phyloP scores from a whole-genome alignment of 164 flowering plant genomes.

The Santalum album region DNA sequence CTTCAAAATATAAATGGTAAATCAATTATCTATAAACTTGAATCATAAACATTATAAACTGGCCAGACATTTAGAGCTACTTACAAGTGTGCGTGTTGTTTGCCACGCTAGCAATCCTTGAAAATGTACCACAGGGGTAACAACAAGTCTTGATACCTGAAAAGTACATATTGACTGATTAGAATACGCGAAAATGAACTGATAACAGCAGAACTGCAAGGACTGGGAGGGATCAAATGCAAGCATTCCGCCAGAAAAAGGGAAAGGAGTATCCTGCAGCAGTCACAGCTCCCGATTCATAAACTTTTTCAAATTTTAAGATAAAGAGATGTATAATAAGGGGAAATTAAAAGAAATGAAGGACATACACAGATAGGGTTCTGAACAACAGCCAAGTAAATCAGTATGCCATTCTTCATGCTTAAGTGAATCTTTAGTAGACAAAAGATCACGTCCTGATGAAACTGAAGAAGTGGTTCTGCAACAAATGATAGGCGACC shows the following conservation, averaged over 20 bases:
- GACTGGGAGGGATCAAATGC: too few relatives aligned
- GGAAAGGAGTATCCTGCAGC: too few relatives aligned
- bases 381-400: conserved; percentile 88
- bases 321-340: too few relatives aligned
- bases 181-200: neutral
- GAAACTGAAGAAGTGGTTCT: conserved; percentile 64
- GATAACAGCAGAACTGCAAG: too few relatives aligned
- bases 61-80: conserved; percentile 16
- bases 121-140: conserved; percentile 88
- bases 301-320: too few relatives aligned
- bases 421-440: conserved; percentile 40
- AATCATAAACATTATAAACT: neutral
- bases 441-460: conserved; percentile 54
- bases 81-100: conserved; percentile 65
- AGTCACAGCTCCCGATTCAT: too few relatives aligned
- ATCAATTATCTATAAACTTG: neutral
- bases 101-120: conserved; percentile 79
- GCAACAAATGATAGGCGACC: conserved; percentile 16
- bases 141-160: conserved; percentile 77
- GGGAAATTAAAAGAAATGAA: too few relatives aligned
- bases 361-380: conserved; percentile 74
- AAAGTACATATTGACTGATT: conserved; percentile 6
- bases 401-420: conserved; percentile 90
- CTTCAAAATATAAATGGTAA: neutral
- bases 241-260: neutral